These are phyloP conservation scores for Hypholoma fasciculare DNA, from an alignment of 768 basidiomycete species.

Conservation along the genomic window DNA sequence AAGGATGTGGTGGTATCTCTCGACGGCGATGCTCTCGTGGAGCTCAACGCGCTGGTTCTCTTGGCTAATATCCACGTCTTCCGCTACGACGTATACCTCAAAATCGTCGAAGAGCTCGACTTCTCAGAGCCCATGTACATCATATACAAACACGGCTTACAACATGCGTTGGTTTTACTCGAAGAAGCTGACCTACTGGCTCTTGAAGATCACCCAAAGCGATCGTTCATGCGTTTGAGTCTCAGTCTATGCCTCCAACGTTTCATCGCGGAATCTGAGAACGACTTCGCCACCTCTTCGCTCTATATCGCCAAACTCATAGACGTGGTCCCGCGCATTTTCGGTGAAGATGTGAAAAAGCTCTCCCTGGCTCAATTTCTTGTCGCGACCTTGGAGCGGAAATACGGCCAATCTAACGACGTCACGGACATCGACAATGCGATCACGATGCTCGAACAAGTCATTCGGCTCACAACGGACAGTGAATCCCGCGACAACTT, in stretches of 20 bases:
- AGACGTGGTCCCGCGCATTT: not conserved
- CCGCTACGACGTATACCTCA: slow-evolving; percentile 6
- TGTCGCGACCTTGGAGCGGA: not conserved
- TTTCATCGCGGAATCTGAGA: not conserved
- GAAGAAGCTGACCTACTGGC: not conserved
- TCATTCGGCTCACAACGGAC: too few relatives aligned
- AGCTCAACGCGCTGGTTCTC: not conserved
- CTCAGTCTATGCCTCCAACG: slow-evolving; percentile 6
- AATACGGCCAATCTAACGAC: not conserved
- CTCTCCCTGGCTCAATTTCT: not conserved
- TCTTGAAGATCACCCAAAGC: slow-evolving; percentile 3
- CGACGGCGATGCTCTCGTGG: not conserved
- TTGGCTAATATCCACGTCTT: slow-evolving; percentile 9
- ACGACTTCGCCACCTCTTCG: not conserved
- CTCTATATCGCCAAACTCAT: not conserved
- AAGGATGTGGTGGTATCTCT: not conserved
- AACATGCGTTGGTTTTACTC: not conserved
- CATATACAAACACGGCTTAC: slow-evolving; percentile 6
- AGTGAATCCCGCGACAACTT: too few relatives aligned
- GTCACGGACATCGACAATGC: not conserved
- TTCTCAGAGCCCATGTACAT: not conserved
- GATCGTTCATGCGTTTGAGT: slow-evolving; percentile 4
- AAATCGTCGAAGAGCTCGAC: not conserved
- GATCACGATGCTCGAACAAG: not conserved
- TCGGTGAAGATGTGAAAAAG: slow-evolving; percentile 3